Conservation (phyloP, 371 early-diverging fungal species). For the Gilbertella persicaria region DNA sequence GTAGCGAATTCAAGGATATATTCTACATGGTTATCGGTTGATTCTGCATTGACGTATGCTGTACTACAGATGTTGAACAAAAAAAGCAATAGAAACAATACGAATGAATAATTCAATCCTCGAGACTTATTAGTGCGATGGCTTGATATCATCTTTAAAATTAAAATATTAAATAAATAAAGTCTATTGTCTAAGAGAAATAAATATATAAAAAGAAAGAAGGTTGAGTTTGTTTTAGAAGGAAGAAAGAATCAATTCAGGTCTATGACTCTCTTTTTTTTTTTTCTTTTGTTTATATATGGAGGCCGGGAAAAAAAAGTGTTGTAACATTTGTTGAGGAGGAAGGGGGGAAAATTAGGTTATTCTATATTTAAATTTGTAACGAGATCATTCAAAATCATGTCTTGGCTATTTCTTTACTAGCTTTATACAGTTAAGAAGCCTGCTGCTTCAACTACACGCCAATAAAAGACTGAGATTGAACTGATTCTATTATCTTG, state of each 20-base stretch:
- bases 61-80: background rate
- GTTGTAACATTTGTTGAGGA: background rate
- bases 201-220: background rate
- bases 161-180: too few species aligned
- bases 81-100: background rate
- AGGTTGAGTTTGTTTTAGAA: background rate
- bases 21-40: background rate
- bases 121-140: background rate
- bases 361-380: background rate
- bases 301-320: background rate
- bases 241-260: too few species aligned
- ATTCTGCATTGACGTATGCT: background rate
- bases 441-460: background rate
- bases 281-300: too few species aligned
- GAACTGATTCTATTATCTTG: too few species aligned
- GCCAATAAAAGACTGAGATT: too few species aligned
- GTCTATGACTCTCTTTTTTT: too few species aligned
- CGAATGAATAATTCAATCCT: background rate
- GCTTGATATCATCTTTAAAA: background rate
- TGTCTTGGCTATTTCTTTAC: background rate
- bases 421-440: background rate
- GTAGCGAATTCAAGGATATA: constrained; percentile 23
- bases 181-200: background rate
- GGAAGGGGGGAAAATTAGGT: background rate
- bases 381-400: background rate